Conservation (phyloP, 1,139 yeast genomes). For the Hemisphaericaspora xylanilytica region DNA sequence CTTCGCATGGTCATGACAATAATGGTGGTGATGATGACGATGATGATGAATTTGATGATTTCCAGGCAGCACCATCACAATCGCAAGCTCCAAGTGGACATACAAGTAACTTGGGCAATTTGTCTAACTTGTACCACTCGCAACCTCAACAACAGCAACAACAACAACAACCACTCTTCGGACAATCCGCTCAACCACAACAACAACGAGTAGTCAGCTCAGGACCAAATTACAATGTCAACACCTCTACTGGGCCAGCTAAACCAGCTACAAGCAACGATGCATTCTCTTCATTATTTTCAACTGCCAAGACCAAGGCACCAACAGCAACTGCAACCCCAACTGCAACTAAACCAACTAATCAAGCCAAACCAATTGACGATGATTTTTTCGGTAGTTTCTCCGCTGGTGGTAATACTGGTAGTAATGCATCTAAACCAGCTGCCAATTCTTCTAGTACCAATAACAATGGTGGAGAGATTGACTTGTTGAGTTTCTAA, state of each 20-base stretch:
- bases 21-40: slow-evolving; percentile 46
- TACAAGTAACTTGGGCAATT: slow-evolving; percentile 36
- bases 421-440: slow-evolving; percentile 11
- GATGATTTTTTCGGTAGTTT: slow-evolving; percentile 25
- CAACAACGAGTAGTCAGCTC: slow-evolving; percentile 12
- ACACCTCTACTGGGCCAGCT: slow-evolving; percentile 27
- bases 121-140: slow-evolving; percentile 33
- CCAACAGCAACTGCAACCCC: slow-evolving; percentile 15
- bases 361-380: slow-evolving; percentile 10
- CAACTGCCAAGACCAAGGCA: slow-evolving; percentile 58
- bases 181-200: slow-evolving; percentile 15
- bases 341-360: slow-evolving; percentile 6
- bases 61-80: slow-evolving; percentile 72
- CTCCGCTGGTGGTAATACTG: slow-evolving; percentile 16
- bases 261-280: slow-evolving; percentile 49
- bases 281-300: slow-evolving; percentile 81
- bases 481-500: slow-evolving; percentile 36
- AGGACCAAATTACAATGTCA: slow-evolving; percentile 14
- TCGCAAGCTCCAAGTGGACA: slow-evolving; percentile 23
- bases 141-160: slow-evolving; percentile 19
- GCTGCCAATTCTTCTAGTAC: slow-evolving; percentile 8
- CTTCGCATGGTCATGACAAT: slow-evolving; percentile 17
- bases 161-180: slow-evolving; percentile 33
- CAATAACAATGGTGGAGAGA: slow-evolving; percentile 23
- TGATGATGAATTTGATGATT: slow-evolving; percentile 92